phyloP scores from a whole-genome alignment of 768 basidiomycete species.

The Podaxis mareebaensis region DNA sequence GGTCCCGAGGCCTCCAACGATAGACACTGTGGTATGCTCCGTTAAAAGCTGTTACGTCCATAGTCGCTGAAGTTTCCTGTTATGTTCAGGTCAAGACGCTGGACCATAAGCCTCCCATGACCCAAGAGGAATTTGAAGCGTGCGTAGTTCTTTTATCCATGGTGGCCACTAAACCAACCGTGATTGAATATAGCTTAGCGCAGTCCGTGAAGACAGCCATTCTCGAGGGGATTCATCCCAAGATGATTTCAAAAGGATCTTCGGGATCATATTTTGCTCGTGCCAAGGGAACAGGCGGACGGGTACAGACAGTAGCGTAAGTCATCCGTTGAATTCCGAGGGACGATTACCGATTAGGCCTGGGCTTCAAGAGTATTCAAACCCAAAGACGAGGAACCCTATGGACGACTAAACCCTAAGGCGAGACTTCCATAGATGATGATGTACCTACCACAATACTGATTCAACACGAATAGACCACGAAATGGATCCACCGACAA shows the following conservation, averaged over 20 bases:
- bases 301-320: conserved; percentile 79
- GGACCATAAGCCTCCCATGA: conserved; percentile 79
- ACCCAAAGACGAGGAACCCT: conserved; percentile 90
- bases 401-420: conserved; percentile 87
- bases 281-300: conserved; percentile 65
- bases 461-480: conserved; percentile 50
- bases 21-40: conserved; percentile 25
- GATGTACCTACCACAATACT: not conserved
- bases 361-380: conserved; percentile 71
- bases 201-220: conserved; percentile 71
- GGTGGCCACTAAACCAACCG: conserved; percentile 2
- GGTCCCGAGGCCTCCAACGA: conserved; percentile 33
- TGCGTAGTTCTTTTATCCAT: conserved; percentile 35
- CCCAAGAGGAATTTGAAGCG: conserved; percentile 70
- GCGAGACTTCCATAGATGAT: conserved; percentile 30
- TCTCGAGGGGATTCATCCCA: conserved; percentile 78
- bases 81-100: conserved; percentile 66
- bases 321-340: conserved; percentile 26
- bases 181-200: conserved; percentile 46
- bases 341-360: not conserved
- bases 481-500: conserved; percentile 88
- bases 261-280: conserved; percentile 93
- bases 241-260: conserved; percentile 88
- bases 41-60: conserved; percentile 26
- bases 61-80: conserved; percentile 11